Evolutionary conservation across 345 rosid genomes (phyloP), one percentile per base, ranked within the genome.

Genomic region (Sisymbrium irio): DNA sequence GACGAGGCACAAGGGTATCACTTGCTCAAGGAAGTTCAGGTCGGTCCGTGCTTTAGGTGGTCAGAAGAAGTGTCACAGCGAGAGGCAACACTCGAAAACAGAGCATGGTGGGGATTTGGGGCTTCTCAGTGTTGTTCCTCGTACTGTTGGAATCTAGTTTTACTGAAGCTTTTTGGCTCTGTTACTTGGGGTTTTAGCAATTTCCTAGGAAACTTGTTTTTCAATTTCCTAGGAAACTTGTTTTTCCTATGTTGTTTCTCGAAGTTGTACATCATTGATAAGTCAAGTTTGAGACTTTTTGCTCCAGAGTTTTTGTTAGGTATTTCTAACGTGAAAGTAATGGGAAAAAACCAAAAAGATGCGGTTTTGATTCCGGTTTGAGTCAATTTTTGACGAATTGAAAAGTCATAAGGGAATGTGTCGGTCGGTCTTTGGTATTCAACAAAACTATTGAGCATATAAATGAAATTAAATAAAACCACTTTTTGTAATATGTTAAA

Each of bases 11-110:
- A 63, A 58, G 42, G 85, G 90, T 78, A 71, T 32, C 44, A 50
- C 77, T 57, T 80, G 85, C 77, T 67, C 56, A 27, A 85, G 65
- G 82, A 35, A 5, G 33, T 82, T 84, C 49, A 47, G 53, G 9
- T 78, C 89, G 25, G 84, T 82, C 47, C 83, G 74, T 65, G 96
- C 87, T 53, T 63, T 92, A 73, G 92, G 88, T 42, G 87, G 92
- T 45, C 97, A 89, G 67, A 83, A 65, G 75, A 83, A 77, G 79
- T 55, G 67, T 65, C 88, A 85, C 45, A 3, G 62, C 56, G 35
- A 54, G 75, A 13, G 60, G 78, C 68, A 63, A 65, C 42, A 53
- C 35, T 64, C 6, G 15, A 65, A 51, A 51, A 69, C 30, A 68
- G 56, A 74, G 76, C 56, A 36, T 37, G 72, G 27, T 58, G 54